Conservation (phyloP, 805 yeast genomes). For the Candida jianshihensis region DNA sequence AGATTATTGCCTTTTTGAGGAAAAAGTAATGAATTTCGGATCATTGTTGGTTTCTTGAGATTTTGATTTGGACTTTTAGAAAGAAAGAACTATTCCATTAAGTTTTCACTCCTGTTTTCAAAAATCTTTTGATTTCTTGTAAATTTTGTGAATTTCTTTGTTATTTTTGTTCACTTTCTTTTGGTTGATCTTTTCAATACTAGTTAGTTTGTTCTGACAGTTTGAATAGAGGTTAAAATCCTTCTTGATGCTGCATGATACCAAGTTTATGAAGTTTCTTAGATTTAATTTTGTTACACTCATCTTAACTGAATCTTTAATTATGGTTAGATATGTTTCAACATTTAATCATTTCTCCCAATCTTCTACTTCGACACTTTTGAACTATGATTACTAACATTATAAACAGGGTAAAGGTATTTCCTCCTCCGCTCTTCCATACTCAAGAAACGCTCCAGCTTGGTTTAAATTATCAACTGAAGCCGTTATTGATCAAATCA, state of each 20-base stretch:
- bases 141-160: too few species aligned
- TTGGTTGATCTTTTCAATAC: too few species aligned
- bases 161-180: too few species aligned
- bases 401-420: slow-evolving; percentile 91
- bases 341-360: too few species aligned
- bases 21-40: slow-evolving; percentile 21
- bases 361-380: too few species aligned
- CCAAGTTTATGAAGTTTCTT: slow-evolving; percentile 35
- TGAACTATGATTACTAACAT: slow-evolving; percentile 32
- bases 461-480: slow-evolving; percentile 98
- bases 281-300: slow-evolving; percentile 1
- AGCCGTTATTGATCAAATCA: slow-evolving; percentile 93
- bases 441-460: slow-evolving; percentile 97
- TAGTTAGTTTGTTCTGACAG: too few species aligned
- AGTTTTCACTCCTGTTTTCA: too few species aligned
- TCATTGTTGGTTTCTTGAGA: slow-evolving; percentile 17
- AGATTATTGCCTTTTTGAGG: too few species aligned
- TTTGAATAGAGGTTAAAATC: neutral
- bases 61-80: neutral
- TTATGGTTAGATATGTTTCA: too few species aligned
- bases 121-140: too few species aligned
- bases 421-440: slow-evolving; percentile 97
- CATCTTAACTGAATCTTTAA: too few species aligned
- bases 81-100: too few species aligned
- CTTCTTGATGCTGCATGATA: slow-evolving; percentile 35